Base-by-base conservation (phyloP, 1,139 yeast genomes). In the Meyerozyma smithsonii region DNA sequence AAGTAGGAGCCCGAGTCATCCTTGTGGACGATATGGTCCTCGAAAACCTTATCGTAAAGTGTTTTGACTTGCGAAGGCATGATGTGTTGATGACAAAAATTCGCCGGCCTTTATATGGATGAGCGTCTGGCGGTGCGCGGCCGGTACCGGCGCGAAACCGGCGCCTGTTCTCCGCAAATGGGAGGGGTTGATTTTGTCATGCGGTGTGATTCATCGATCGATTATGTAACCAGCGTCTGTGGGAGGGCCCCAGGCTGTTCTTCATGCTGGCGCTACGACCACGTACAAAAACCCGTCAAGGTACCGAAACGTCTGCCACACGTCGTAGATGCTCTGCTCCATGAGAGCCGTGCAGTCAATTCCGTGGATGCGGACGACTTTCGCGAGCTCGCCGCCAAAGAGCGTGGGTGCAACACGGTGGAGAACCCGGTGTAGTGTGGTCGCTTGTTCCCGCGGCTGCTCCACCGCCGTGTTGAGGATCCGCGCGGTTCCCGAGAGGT, bases 1-100 rank as follows among this genome's bases (percentile, higher is more conserved):
- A 92, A 74, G 58, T 77, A 83, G 11, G 96, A 88, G 28, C 94
- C 95, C 26, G 88, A 81, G 39, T 86, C 92, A 55, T 89, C 96
- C 58, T 78, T 71, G 65, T 89, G 92, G 51, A 92, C 97, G 41
- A 90, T 69, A 60, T 92, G 97, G 74, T 86, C 97, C 48, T 83
- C 86, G 61, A 89, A 92, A 56, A 92, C 96, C 74, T 92, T 92
- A 68, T 92, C 98, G 65, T 92, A 92, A 48, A 92, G 77, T 36
- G 97, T 90, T 59, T 69, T 75, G 12, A 49, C 51, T 15, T 43
- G 39, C n/a, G 43, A 23, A 24, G 50, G 44, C 49, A 46, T 48
- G 15, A 16, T 36, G 23, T 26, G 3, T 26, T 20, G 6, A 15
- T 12, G 12, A 5, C 17, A 14, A 2, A n/a, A n/a, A 8, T 26